Evolutionary conservation across 306 rosid genomes (phyloP), one percentile per base, ranked within the genome.

Genomic region (Pterocarpus macrocarpus): DNA sequence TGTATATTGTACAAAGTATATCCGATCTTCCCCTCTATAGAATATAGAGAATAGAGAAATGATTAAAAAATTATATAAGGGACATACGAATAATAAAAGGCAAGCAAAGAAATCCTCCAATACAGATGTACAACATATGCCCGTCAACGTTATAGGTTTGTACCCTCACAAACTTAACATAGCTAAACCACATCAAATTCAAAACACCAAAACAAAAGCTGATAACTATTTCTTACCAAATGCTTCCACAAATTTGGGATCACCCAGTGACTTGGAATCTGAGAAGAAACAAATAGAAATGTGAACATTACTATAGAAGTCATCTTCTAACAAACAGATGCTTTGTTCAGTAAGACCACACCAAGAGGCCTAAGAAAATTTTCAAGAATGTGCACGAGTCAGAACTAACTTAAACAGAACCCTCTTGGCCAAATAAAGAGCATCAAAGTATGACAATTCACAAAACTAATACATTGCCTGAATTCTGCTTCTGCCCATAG

Each of bases 231-330:
- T 80, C 96, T 87, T 87, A 93, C 96, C 97, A 83, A 87, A 91
- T 49, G 90, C 90, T 86, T 93, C 97, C 76, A 87, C 61, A 71
- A 87, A 89, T 84, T 88, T 91, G 77, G 88, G 86, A 78, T 84
- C 92, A 70, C 88, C 91, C 11, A 80, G 79, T 83, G 86, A 61
- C 82, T 85, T 89, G 52, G 96, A 88, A 89, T 88, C 97, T 93
- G 94, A 82, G 81, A 82, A 84, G 53, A 53, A 81, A 65, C 12
- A 35, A 73, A 30, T 7, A 38, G 66, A 77, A 32, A 79, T 16
- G 74, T 71, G 7, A 73, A 36, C 50, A 49, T 45, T 59, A 73
- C n/a, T 56, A 4, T 62, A 56, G 64, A 55, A 35, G 8, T 50
- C 47, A 61, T 64, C 8, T 36, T 41, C 43, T 59, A 69, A 44